Conservation (phyloP, 2,329 filamentous ascomycete genomes). For the Pseudocercospora eumusae region DNA sequence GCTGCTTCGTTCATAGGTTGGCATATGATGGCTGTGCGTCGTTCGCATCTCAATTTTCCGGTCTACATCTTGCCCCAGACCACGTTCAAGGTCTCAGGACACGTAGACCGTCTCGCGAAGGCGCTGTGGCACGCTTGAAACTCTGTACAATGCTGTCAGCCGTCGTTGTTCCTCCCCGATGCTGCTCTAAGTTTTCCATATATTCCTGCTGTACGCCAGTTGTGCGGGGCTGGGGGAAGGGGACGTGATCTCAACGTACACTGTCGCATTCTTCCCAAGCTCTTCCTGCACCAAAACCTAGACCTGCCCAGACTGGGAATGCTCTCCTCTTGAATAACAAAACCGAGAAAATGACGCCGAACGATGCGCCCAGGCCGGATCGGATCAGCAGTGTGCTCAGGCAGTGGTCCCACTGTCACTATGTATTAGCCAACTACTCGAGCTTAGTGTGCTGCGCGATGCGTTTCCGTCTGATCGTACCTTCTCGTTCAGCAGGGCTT, state of each 20-base stretch:
- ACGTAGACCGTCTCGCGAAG: slow-evolving; percentile 52
- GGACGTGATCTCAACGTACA: slow-evolving; percentile 40
- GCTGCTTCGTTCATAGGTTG: not conserved
- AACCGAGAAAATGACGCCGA: slow-evolving; percentile 98
- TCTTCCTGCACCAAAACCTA: slow-evolving; percentile 92
- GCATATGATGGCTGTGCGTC: not conserved
- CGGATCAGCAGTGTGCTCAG: slow-evolving; percentile 97
- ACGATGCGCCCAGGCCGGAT: slow-evolving; percentile 90
- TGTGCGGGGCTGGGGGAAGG: not conserved
- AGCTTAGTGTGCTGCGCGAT: not conserved
- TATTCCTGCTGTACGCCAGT: not conserved
- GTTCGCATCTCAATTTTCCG: not conserved
- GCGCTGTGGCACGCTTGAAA: slow-evolving; percentile 54
- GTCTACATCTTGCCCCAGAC: not conserved
- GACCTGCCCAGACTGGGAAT: slow-evolving; percentile 93
- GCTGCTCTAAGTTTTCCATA: not conserved
- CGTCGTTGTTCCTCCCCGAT: not conserved
- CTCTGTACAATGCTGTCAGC: slow-evolving; percentile 43
- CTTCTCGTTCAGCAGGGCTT: slow-evolving; percentile 98
- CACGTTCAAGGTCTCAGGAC: slow-evolving; percentile 45
- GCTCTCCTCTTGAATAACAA: slow-evolving; percentile 96
- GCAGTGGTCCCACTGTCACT: slow-evolving; percentile 88
- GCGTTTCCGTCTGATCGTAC: slow-evolving; percentile 53
- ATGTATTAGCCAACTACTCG: not conserved
- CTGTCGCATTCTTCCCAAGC: slow-evolving; percentile 98